Conservation (phyloP, 2,329 filamentous ascomycete species). For the Fonsecaea pugnacius region DNA sequence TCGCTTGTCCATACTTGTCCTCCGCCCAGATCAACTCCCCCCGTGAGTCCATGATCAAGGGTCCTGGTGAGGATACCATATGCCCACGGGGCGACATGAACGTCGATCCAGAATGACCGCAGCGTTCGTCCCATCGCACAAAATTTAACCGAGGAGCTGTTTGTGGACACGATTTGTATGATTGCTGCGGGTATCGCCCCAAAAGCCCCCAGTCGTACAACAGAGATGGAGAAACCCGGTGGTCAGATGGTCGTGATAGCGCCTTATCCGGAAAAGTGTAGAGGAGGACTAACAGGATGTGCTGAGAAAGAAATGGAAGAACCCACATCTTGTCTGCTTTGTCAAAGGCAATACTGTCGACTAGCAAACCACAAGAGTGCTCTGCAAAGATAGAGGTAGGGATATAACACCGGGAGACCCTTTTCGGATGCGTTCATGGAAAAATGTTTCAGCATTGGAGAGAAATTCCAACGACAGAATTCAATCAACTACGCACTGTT, state of each 20-base stretch:
- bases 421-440: not conserved
- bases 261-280: not conserved
- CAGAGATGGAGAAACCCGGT: not conserved
- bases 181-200: slow-evolving; percentile 20
- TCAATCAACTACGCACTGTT: not conserved
- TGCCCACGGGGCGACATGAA: slow-evolving; percentile 49
- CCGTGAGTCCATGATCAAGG: slow-evolving; percentile 51
- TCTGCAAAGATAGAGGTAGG: not conserved
- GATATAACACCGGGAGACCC: not conserved
- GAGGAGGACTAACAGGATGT: not conserved
- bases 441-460: not conserved
- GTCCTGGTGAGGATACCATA: slow-evolving; percentile 44
- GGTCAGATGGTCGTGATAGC: not conserved
- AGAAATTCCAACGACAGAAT: not conserved
- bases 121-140: slow-evolving; percentile 39
- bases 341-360: not conserved
- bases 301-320: not conserved
- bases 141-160: slow-evolving; percentile 36
- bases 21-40: slow-evolving; percentile 55
- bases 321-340: not conserved
- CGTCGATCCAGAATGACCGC: slow-evolving; percentile 46
- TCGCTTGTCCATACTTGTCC: slow-evolving; percentile 44
- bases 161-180: slow-evolving; percentile 21
- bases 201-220: slow-evolving; percentile 24
- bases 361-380: not conserved